Base-by-base conservation (phyloP, 208 protist species). In the Lotmaria passim region DNA sequence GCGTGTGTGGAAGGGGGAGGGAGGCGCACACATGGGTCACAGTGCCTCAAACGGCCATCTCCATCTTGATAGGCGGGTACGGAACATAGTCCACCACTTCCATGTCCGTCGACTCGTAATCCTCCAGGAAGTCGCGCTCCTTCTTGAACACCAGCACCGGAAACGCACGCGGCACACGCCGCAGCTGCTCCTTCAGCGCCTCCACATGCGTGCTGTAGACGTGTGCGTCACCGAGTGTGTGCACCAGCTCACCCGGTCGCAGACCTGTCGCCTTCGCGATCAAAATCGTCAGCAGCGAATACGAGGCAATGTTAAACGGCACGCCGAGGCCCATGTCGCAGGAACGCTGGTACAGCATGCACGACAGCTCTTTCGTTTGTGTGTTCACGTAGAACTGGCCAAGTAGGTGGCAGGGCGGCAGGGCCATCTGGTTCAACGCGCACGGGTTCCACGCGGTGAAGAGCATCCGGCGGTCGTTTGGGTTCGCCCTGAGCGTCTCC, bases 271-370 rank as follows among this genome's bases (percentile, higher is more conserved):
- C 83, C 69, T 97, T 93, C 14, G 95, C 95, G 26, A 97, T 90
- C 38, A 99, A 72, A 38, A 95, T 89, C 5, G 97, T 99, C 14
- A 99, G 84, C 26, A 99, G 85, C 11, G 98, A 43, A 83, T 99
- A 99, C 34, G 86, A 97, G 8, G 98, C 98, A 73, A 99, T 99
- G 92, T 99, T 99, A 86, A 99, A 99, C 8, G 98, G 98, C 17
- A 99, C 98, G 17, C 98, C 98, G 28, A 99, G 95, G 7, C 98
- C 98, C 91, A 98, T 98, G 82, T 98, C 98, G 69, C 92, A 97
- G n/a, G 89, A 95, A 28, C 93, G 85, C 76, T 97, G 92, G 81
- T 96, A 94, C 67, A 99, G 73, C 84, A 97, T 94, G 81, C 97
- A 99, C 21, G 91, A 98, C 17, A 99, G 87, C 81, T 98, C 95